These are phyloP conservation scores for Neoboletus magnificus DNA, from an alignment of 768 basidiomycete genomes.

Conservation along the genomic window DNA sequence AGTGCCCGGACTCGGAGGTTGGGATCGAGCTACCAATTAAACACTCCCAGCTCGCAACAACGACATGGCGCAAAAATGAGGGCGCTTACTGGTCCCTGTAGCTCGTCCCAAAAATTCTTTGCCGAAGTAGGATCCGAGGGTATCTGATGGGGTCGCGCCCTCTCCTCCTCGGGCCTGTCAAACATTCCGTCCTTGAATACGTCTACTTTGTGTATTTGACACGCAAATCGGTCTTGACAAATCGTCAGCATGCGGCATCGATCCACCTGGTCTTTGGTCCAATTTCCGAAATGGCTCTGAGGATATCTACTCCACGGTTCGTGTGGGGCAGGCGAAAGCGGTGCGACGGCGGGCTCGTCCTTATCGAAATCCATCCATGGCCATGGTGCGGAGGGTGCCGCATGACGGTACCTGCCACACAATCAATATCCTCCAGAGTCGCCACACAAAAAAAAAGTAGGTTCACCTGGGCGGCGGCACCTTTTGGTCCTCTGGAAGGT, in stretches of 20 bases:
- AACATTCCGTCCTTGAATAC: slow-evolving; percentile 16
- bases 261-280: slow-evolving; percentile 44
- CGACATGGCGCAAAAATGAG: neutral
- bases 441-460: neutral
- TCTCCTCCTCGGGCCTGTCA: slow-evolving; percentile 6
- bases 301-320: slow-evolving; percentile 42
- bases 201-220: slow-evolving; percentile 23
- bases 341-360: slow-evolving; percentile 16
- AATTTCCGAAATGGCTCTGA: slow-evolving; percentile 52
- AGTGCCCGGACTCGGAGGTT: slow-evolving; percentile 31
- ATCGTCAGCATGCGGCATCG: slow-evolving; percentile 34
- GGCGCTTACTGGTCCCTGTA: slow-evolving; percentile 26
- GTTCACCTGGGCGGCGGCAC: slow-evolving; percentile 28
- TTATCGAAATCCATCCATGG: slow-evolving; percentile 39
- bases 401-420: slow-evolving; percentile 35
- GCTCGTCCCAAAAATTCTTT: slow-evolving; percentile 27
- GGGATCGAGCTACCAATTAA: slow-evolving; percentile 16
- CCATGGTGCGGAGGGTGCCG: slow-evolving; percentile 40
- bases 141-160: slow-evolving; percentile 8
- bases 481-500: slow-evolving; percentile 3
- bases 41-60: neutral
- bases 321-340: neutral
- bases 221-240: slow-evolving; percentile 10
- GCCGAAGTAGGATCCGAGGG: slow-evolving; percentile 7
- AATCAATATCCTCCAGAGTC: slow-evolving; percentile 8